Conservation (phyloP, 192 early-diverging fungal genomes). For the Gryganskiella cystojenkinii region DNA sequence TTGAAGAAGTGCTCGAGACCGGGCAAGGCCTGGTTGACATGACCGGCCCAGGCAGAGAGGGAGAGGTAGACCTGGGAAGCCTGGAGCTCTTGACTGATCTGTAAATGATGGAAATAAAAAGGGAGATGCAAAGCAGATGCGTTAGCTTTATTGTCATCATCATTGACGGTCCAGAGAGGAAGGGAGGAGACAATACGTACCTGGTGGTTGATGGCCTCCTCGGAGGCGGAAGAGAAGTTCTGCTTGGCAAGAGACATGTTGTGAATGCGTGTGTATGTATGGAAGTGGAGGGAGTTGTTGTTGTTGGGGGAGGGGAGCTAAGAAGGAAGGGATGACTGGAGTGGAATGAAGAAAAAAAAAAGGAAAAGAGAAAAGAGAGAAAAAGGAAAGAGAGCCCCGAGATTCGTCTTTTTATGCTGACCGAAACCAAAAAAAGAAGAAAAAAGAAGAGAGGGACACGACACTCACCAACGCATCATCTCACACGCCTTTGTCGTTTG, state of each 20-base stretch:
- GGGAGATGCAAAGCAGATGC: no score
- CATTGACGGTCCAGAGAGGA: no score
- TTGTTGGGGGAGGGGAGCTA: background rate
- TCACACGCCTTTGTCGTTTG: no score
- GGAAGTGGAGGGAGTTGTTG: background rate
- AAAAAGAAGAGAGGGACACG: no score
- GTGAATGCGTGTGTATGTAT: background rate
- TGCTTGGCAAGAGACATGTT: conserved; percentile 64
- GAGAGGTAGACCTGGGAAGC: conserved; percentile 67
- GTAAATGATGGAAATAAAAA: background rate
- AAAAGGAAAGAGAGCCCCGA: no score
- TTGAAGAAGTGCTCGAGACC: conserved; percentile 66
- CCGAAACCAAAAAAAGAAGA: background rate
- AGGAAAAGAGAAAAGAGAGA: background rate
- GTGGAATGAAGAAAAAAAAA: background rate
- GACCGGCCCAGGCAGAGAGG: conserved; percentile 63
- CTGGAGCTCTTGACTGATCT: conserved; percentile 68
- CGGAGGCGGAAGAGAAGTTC: conserved; percentile 61
- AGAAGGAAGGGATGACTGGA: background rate
- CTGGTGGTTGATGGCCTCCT: conserved; percentile 66
- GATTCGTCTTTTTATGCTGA: no score
- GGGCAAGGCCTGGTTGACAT: conserved; percentile 58
- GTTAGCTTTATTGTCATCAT: no score
- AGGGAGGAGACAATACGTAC: background rate
- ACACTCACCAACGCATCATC: no score